These are phyloP conservation scores for Cucumis sativus DNA, from an alignment of 306 rosid species.

Conservation along the genomic window Cucumber_9930_V3 NC_026657.2:5154501-5155000, in stretches of 20 bases:
- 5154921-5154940: no score
- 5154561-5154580: conserved; percentile 24
- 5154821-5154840: not conserved
- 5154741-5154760: not conserved
- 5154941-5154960: no score
- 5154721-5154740: not conserved
- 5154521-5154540: conserved; percentile 43
- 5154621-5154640: conserved; percentile 23
- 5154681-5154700: not conserved
- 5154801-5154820: not conserved
- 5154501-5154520: conserved; percentile 21
- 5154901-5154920: no score
- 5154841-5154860: not conserved
- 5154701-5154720: not conserved
- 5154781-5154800: not conserved
- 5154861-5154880: no score
- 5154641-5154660: not conserved
- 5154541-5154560: conserved; percentile 23
- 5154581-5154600: conserved; percentile 12
- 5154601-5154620: conserved; percentile 8
- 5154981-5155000: no score
- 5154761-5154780: not conserved
- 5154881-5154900: no score
- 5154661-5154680: not conserved
- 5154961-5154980: no score